A percentile compares a stretch with the other conserved stretches of the same genome.
Evolutionary conservation across 306 rosid genomes (phyloP).

Genomic region (Crotalaria pallida): DNA sequence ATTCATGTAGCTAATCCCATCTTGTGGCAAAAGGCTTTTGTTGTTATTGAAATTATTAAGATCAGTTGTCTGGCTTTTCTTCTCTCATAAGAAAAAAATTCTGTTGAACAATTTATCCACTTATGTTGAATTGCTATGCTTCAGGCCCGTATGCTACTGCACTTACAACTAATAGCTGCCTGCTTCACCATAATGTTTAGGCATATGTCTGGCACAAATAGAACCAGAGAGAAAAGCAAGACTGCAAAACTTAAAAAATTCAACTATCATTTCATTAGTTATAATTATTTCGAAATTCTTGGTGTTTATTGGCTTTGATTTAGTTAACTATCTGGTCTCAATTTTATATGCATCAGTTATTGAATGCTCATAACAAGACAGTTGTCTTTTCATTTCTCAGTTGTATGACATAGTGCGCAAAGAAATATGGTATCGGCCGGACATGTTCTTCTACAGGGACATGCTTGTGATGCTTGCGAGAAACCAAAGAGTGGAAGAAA

Average conservation of each 20-base stretch:
- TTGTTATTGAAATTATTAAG: neutral
- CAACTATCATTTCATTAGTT: neutral
- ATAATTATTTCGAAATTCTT: neutral
- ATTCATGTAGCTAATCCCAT: too few species aligned
- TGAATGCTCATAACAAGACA: neutral
- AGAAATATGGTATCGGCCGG: conserved; percentile 96
- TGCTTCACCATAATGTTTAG: neutral
- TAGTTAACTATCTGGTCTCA: neutral
- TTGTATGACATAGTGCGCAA: conserved; percentile 74
- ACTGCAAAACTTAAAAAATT: neutral
- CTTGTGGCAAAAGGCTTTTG: neutral
- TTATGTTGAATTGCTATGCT: neutral
- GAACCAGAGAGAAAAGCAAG: neutral
- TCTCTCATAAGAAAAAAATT: neutral
- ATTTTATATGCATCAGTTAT: neutral
- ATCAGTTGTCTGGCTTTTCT: neutral
- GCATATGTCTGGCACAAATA: neutral
- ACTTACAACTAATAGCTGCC: neutral
- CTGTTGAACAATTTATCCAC: neutral
- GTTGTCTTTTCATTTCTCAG: conserved; percentile 32
- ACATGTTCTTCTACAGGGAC: conserved; percentile 89
- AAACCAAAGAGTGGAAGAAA: conserved; percentile 65
- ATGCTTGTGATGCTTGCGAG: conserved; percentile 94
- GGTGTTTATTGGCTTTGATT: neutral
- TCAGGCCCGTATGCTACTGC: neutral